Base-by-base conservation (phyloP, 2,329 filamentous ascomycete species). In the Paracorniculantispora psalliotae region DNA sequence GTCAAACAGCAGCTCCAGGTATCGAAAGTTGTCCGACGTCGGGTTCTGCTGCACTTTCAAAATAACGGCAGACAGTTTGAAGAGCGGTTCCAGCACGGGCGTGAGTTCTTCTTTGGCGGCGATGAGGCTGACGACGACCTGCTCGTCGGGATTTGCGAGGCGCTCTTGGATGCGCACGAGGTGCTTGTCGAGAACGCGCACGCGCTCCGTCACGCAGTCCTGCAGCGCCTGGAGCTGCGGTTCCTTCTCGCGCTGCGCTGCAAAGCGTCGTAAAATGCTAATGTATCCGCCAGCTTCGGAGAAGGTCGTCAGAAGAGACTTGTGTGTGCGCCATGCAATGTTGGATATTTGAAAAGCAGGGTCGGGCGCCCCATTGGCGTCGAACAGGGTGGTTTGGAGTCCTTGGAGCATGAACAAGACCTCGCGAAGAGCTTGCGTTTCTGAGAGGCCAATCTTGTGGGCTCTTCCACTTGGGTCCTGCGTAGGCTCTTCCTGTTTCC, bases 381-480 rank as follows among this genome's bases (percentile, higher is more conserved):
- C 75, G 66, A 92, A 96, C 1, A 96, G 68, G 1, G 85, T 87
- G 2, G 89, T 93, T 6, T 86, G 82, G 4, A 94, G 75, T 0
- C 92, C 92, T 57, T 85, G 83, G 0, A 97, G 80, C 90, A 97
- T 96, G 66, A 91, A 93, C 0, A 97, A 77, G 0, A 85, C 83
- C 57, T 97, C 92, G 50, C 91, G 84, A 26, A 92, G 75, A 12
- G 87, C 77, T 63, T 92, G 86, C 1, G 89, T 76, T 69, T 96
- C 92, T 0, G 88, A 83, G 6, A 93, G 76, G 1, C 72, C 66
- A 0, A 76, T 70, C 59, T 79, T 79, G 33, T 71, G 72, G 0
- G 71, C 61, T 35, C 66, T 68, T 0, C 69, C 71, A 10, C 66
- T 61, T 3, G 68, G 52, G 21, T 77, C 74, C 53, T 57, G 73